These are phyloP conservation scores for Suhomyces tanzawaensis DNA, from an alignment of 805 yeast species.

Conservation along the genomic window DNA sequence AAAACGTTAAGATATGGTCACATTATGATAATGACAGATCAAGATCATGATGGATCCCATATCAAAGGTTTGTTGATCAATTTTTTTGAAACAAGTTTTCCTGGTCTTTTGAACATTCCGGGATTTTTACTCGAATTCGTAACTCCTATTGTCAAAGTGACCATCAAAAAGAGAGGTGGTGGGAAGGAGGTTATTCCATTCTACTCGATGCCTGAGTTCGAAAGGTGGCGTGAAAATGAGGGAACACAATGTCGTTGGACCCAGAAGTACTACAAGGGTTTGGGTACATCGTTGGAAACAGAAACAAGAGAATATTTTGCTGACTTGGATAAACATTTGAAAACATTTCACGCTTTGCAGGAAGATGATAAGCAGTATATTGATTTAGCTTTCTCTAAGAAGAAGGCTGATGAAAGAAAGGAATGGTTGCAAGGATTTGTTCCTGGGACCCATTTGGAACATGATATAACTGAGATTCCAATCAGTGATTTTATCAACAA, in stretches of 20 bases:
- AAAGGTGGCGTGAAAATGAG: slow-evolving; percentile 84
- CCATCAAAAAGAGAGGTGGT: slow-evolving; percentile 59
- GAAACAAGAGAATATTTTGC: slow-evolving; percentile 90
- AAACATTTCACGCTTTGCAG: slow-evolving; percentile 77
- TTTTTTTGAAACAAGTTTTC: slow-evolving; percentile 89
- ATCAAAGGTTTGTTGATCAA: slow-evolving; percentile 94
- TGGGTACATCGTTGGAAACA: slow-evolving; percentile 85
- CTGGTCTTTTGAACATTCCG: slow-evolving; percentile 86
- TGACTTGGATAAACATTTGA: slow-evolving; percentile 80
- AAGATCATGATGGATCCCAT: slow-evolving; percentile 98
- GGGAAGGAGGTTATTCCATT: slow-evolving; percentile 64
- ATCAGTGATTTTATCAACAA: slow-evolving; percentile 92
- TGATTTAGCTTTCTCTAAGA: slow-evolving; percentile 91
- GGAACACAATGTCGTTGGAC: slow-evolving; percentile 77
- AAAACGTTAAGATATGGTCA: slow-evolving; percentile 88
- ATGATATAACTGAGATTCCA: slow-evolving; percentile 71
- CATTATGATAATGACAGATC: slow-evolving; percentile 99
- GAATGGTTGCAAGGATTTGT: slow-evolving; percentile 90
- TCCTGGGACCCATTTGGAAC: slow-evolving; percentile 92
- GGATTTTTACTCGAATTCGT: slow-evolving; percentile 92
- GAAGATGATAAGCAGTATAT: slow-evolving; percentile 74
- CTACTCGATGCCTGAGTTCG: slow-evolving; percentile 95
- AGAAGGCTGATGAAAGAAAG: slow-evolving; percentile 94
- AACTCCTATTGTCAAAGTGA: slow-evolving; percentile 93
- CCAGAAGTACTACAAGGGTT: slow-evolving; percentile 95